Percentiles rank a stretch among this genome's conserved stretches.
These are phyloP conservation scores for Gossypium armourianum DNA, from an alignment of 441 rosid species.

Conservation along the genomic window DNA sequence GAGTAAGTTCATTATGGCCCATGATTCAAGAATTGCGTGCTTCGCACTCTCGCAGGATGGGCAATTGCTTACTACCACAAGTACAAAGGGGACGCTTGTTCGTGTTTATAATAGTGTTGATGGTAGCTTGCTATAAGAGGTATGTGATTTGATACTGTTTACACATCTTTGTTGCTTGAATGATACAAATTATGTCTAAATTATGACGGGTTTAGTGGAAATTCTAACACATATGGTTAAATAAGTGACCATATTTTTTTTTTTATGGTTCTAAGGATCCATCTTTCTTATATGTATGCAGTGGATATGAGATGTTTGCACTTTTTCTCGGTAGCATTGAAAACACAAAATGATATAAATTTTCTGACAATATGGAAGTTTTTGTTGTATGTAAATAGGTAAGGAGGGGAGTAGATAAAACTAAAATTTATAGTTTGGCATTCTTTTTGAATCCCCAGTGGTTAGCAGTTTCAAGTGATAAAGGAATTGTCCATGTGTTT, in stretches of 20 bases:
- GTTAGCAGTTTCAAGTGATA: conserved; percentile 66
- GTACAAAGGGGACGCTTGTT: conserved; percentile 75
- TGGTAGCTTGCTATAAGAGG: conserved; percentile 76
- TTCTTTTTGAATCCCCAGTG: conserved; percentile 51
- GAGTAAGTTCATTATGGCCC: conserved; percentile 81
- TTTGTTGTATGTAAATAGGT: conserved; percentile 24
- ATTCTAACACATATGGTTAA: no score
- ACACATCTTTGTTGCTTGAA: no score
- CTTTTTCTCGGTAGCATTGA: neutral
- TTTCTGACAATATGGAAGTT: neutral
- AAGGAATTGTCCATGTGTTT: conserved; percentile 60
- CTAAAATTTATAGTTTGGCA: conserved; percentile 58
- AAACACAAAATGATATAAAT: neutral
- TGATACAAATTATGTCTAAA: no score
- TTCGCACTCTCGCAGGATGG: conserved; percentile 66
- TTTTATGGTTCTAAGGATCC: no score
- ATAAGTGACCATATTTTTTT: no score
- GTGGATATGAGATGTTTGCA: neutral
- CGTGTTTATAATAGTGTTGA: conserved; percentile 59
- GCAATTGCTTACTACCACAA: conserved; percentile 62
- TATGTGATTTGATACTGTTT: conserved; percentile 13
- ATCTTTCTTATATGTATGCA: neutral
- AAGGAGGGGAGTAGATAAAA: conserved; percentile 66
- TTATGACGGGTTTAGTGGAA: no score
- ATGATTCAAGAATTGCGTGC: conserved; percentile 56